Evolutionary conservation across 345 rosid species (phyloP), one percentile per base, ranked within the genome.

Genomic region (Populus euphratica): DNA sequence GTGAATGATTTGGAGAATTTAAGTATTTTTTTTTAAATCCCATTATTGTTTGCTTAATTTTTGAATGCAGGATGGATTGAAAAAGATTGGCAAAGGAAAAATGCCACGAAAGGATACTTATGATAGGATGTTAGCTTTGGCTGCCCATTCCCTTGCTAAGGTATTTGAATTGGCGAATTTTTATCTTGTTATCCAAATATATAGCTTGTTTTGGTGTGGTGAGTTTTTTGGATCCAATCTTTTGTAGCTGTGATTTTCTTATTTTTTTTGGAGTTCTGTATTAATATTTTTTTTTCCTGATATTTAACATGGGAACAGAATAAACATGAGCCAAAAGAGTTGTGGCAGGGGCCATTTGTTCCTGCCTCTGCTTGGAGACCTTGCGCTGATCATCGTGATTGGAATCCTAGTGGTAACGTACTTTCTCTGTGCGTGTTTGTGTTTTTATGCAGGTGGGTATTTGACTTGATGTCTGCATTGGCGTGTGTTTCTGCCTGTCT

Each of bases 71-170:
- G 86, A 39, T 73, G 87, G 84, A 29, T 73, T 70, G 83, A 89
- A 80, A 74, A 90, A 78, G 78, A 67, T 64, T 78, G 80, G 87
- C 21, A 88, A 86, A 75, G 81, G 85, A 61, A 86, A 87, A 81
- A 90, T 63, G 82, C 76, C 56, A 49, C 86, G 84, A 17, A 85
- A 76, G 74, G 97, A 90, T 77, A 76, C 85, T 4, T 93, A 92
- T 83, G 95, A 88, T 66, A 91, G 98, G 86, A 31, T 96, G 89
- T 70, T 92, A 88, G 92, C 97, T 78, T 80, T 83, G 86, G 97
- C 99, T 75, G 88, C 98, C 70, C 98, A 96, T 89, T 92, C 97
- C 25, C 86, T 94, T 65, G 98, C 98, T 62, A 98, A 96, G 97
- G 99, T 96, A 87, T 50, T 72, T 73, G 33, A 73, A 39, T 78